phyloP scores from a whole-genome alignment of 257 asterid genomes.

The Datura wrightii region DNA sequence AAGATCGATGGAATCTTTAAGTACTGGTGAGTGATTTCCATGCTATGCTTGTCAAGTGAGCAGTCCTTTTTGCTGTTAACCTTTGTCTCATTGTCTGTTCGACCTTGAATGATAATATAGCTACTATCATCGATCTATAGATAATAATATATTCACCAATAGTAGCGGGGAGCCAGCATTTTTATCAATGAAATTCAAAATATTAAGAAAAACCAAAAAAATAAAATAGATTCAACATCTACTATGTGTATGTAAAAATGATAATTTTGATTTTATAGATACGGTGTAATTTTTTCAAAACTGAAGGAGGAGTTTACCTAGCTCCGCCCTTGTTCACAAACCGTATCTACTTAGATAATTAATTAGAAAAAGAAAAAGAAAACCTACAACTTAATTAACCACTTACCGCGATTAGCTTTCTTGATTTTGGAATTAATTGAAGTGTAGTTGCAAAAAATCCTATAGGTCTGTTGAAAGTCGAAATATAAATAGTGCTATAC shows the following conservation, averaged over 20 bases:
- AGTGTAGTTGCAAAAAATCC: background rate
- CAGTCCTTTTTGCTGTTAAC: conserved; percentile 49
- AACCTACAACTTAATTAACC: no score
- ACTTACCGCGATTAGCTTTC: background rate
- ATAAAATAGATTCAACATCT: background rate
- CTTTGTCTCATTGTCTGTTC: conserved; percentile 85
- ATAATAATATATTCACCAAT: no score
- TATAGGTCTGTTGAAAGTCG: background rate
- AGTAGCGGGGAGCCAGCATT: no score
- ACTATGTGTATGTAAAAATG: background rate
- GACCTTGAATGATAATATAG: conserved; percentile 53
- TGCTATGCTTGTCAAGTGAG: conserved; percentile 72
- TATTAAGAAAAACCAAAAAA: background rate
- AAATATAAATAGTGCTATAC: background rate
- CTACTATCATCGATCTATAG: no score
- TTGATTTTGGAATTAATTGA: background rate
- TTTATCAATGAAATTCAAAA: background rate
- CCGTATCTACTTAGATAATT: background rate
- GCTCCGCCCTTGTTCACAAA: background rate
- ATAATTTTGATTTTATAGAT: no score
- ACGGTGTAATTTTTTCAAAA: no score
- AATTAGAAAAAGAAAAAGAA: background rate
- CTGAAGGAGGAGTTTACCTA: background rate
- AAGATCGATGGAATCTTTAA: background rate
- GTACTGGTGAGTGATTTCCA: conserved; percentile 52